These are phyloP conservation scores for Blastobotrys terrestris DNA, from an alignment of 805 yeast species.

Conservation along the genomic window DNA sequence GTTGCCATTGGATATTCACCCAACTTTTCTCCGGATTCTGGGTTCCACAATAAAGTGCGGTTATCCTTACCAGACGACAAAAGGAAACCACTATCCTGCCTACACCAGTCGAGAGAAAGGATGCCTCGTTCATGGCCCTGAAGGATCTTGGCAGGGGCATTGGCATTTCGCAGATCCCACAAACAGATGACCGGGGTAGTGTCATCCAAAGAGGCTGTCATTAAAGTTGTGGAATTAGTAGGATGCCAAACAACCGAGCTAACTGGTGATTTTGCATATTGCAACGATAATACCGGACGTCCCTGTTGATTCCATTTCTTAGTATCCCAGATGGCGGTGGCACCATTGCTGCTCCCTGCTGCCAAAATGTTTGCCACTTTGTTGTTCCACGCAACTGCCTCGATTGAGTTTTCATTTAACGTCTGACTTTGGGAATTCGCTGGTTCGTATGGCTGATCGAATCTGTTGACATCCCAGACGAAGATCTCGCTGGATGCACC, in stretches of 20 bases:
- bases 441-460: slow-evolving; percentile 40
- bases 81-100: slow-evolving; percentile 67
- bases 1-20: slow-evolving; percentile 89
- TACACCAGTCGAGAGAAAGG: slow-evolving; percentile 89
- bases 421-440: slow-evolving; percentile 69
- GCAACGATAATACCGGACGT: slow-evolving; percentile 81
- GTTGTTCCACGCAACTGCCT: slow-evolving; percentile 84
- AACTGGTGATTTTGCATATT: slow-evolving; percentile 55
- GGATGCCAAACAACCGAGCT: slow-evolving; percentile 96
- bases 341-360: slow-evolving; percentile 77
- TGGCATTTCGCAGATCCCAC: slow-evolving; percentile 93
- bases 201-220: slow-evolving; percentile 84
- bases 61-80: slow-evolving; percentile 93
- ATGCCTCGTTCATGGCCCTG: slow-evolving; percentile 85
- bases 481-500: slow-evolving; percentile 84
- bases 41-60: slow-evolving; percentile 85
- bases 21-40: slow-evolving; percentile 59
- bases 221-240: slow-evolving; percentile 70
- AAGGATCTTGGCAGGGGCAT: slow-evolving; percentile 75
- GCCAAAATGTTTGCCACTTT: slow-evolving; percentile 82
- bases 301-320: slow-evolving; percentile 72
- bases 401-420: slow-evolving; percentile 57
- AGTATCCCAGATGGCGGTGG: slow-evolving; percentile 90
- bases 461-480: slow-evolving; percentile 79
- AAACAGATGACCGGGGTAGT: slow-evolving; percentile 70